These are phyloP conservation scores for Lasiosphaeria ovina DNA, from an alignment of 495 filamentous ascomycete genomes.

Conservation along the genomic window DNA sequence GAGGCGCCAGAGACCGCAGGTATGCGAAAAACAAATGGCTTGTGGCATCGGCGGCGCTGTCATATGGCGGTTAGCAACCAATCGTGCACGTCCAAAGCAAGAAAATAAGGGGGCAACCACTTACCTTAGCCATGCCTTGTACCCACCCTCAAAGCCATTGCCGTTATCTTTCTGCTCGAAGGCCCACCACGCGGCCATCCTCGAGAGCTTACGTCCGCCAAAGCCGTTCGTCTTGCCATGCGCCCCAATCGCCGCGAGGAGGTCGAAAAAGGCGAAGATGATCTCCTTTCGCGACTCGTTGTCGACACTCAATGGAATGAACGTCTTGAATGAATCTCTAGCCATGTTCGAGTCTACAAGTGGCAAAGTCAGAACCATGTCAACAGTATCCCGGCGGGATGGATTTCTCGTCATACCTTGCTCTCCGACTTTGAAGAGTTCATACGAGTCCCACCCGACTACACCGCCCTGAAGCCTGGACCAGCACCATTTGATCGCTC, in stretches of 20 bases:
- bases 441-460: conserved; percentile 95
- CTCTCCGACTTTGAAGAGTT: conserved; percentile 92
- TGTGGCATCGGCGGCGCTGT: conserved; percentile 87
- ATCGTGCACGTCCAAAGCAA: background rate
- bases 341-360: conserved; percentile 83
- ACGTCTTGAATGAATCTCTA: conserved; percentile 89
- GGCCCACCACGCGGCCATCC: conserved; percentile 98
- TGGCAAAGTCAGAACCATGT: conserved; percentile 8
- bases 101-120: background rate
- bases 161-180: conserved; percentile 85
- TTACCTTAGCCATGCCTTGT: conserved; percentile 71
- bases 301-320: conserved; percentile 92
- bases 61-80: conserved; percentile 26
- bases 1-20: conserved; percentile 82
- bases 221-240: conserved; percentile 93
- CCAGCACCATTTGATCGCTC: conserved; percentile 99
- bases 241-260: conserved; percentile 73
- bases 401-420: conserved; percentile 59
- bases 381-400: background rate
- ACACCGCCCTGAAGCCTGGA: conserved; percentile 87
- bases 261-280: conserved; percentile 95
- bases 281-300: conserved; percentile 82
- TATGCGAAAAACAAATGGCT: conserved; percentile 98
- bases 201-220: conserved; percentile 87
- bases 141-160: conserved; percentile 94